Base-by-base conservation (phyloP, 2,329 filamentous ascomycete genomes). In the Fusarium foetens region DNA sequence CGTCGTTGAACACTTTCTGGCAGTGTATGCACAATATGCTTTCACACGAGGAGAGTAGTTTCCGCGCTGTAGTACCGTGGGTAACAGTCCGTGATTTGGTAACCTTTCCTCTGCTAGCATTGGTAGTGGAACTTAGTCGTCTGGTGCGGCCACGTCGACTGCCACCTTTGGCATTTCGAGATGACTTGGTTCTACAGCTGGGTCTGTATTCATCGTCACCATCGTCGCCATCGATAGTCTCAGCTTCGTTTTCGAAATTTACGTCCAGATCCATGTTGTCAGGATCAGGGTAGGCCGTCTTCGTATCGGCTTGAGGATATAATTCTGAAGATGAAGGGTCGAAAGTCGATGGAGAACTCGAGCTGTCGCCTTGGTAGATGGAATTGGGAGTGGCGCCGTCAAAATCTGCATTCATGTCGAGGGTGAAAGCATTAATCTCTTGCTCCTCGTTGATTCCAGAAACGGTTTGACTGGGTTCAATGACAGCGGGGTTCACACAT, bases 1-100 rank as follows among this genome's bases (percentile, higher is more conserved):
- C 76, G 66, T 88, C 86, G 35, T 84, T 82, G 79, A 88, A 89
- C 8, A 61, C 29, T 9, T 57, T 33, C 16, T 63, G 49, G 49
- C 77, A 79, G 19, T 76, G 57, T 4, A 41, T 25, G 38, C 77
- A 79, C 13, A n/a, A 17, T 12, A 57, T 59, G 19, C n/a, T 52
- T 41, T 53, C 51, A 19, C 23, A 13, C 2, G 63, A 51, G 6
- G 74, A 66, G 16, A 68, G 52, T 8, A 74, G 52, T 46, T 25
- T 74, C 19, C 57, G 70, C 23, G 27, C 38, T 25, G 46, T 8
- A 19, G n/a, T 21, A 25, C 25, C 12, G 33, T 60, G 54, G 19
- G 58, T 29, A 25, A 51, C 5, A 17, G 54, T 16, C 12, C 33
- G 29, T 12, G 63, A 17, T 42, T 73, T 75, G 29, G 39, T 42